These are phyloP conservation scores for Lumnitzera littorea DNA, from an alignment of 345 rosid species.

Conservation along the genomic window DNA sequence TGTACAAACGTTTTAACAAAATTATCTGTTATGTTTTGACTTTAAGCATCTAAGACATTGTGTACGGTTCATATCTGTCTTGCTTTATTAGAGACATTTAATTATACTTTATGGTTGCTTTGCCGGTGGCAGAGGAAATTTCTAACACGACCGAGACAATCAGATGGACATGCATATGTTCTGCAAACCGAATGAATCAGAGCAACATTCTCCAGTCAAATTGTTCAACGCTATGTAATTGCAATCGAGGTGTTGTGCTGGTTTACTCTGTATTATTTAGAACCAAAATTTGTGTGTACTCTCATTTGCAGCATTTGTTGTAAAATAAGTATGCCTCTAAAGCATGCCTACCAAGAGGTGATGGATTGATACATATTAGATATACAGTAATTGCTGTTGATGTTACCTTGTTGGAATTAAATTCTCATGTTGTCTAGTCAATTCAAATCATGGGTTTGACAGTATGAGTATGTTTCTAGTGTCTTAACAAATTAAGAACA, in stretches of 20 bases:
- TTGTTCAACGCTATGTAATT: slow-evolving; percentile 79
- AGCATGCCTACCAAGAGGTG: no score
- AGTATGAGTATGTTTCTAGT: no score
- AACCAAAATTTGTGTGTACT: no score
- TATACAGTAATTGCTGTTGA: no score
- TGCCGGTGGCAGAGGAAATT: slow-evolving; percentile 36
- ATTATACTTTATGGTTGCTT: not conserved
- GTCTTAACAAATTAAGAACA: no score
- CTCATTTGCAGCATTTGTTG: no score
- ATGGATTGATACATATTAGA: no score
- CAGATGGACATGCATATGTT: slow-evolving; percentile 73
- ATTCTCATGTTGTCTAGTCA: not conserved
- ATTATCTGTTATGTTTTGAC: no score
- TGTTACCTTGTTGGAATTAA: not conserved
- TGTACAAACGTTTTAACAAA: no score
- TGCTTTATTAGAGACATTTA: not conserved
- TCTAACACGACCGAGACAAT: slow-evolving; percentile 31
- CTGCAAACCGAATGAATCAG: slow-evolving; percentile 33
- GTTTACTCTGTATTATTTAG: not conserved
- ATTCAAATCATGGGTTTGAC: no score
- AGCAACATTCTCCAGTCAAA: slow-evolving; percentile 38
- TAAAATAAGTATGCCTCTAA: no score
- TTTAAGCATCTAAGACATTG: not conserved
- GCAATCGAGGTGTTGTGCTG: slow-evolving; percentile 54
- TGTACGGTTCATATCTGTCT: not conserved